Conservation (phyloP, 2,329 filamentous ascomycete species). For the Alternaria angustiovoidea region DNA sequence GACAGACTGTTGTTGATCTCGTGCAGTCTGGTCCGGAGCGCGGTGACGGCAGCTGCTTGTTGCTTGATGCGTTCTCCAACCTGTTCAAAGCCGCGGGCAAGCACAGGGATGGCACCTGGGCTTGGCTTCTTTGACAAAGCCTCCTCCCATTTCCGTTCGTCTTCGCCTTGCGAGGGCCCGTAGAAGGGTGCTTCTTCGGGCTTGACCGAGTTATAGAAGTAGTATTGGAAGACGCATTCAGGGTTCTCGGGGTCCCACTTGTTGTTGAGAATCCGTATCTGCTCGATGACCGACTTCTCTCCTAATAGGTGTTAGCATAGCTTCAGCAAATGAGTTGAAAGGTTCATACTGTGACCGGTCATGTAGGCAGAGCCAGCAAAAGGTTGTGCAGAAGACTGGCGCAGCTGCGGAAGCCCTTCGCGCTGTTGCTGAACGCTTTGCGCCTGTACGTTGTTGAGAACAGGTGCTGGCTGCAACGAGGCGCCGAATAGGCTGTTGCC, state of each 20-base stretch:
- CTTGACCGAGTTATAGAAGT: slow-evolving; percentile 87
- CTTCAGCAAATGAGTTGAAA: neutral
- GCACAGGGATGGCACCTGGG: slow-evolving; percentile 77
- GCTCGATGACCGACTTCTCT: slow-evolving; percentile 77
- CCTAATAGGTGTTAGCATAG: slow-evolving; percentile 51
- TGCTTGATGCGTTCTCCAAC: slow-evolving; percentile 75
- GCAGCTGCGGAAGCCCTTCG: slow-evolving; percentile 46
- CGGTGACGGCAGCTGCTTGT: slow-evolving; percentile 73
- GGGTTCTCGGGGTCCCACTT: slow-evolving; percentile 77
- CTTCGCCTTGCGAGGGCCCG: slow-evolving; percentile 72
- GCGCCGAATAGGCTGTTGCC: slow-evolving; percentile 52
- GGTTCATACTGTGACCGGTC: slow-evolving; percentile 40
- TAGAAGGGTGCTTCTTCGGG: slow-evolving; percentile 79
- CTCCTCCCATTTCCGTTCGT: slow-evolving; percentile 83
- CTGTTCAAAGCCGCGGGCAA: slow-evolving; percentile 76
- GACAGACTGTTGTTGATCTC: slow-evolving; percentile 79
- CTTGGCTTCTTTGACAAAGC: slow-evolving; percentile 81
- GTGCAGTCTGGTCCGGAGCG: slow-evolving; percentile 76
- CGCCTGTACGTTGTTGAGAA: slow-evolving; percentile 36
- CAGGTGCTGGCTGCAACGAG: slow-evolving; percentile 42
- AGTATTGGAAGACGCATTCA: slow-evolving; percentile 79
- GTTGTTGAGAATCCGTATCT: slow-evolving; percentile 72
- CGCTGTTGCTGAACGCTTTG: slow-evolving; percentile 50
- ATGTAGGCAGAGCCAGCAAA: slow-evolving; percentile 35
- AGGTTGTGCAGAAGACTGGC: slow-evolving; percentile 39